Evolutionary conservation across 331 rosid genomes (phyloP), one percentile per base, ranked within the genome.

Genomic region (Rosa hybrid): DNA sequence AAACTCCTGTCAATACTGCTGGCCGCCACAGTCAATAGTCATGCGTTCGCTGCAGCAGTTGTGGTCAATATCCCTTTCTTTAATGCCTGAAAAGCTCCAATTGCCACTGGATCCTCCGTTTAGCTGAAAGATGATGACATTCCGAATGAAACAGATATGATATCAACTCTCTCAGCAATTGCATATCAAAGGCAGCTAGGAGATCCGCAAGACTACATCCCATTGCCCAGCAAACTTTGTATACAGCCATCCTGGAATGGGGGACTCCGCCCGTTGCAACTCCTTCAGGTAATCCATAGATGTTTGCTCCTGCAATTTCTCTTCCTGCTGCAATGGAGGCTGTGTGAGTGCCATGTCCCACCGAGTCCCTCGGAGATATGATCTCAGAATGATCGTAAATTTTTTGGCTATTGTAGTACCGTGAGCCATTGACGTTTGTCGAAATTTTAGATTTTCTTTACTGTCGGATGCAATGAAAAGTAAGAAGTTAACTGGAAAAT

Each of bases 271-370:
- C 82, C 25, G 68, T 76, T 21, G 88, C 88, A 8, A 23, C 9
- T 25, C 82, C 86, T 62, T 62, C 7, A 2, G 79, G 86, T 5
- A 79, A 59, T 54, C 80, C 81, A 41, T 23, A 76, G 67, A 41
- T 53, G 30, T 17, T 82, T 71, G 82, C 80, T 53, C 77, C 80
- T 38, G 10, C 34, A 54, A 76, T 84, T 41, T 54, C 60, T 39
- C 64, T 49, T 27, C 89, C 89, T 0, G 80, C 86, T 46, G 82
- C 83, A 49, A 48, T 78, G 7, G 86, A 79, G 68, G 84, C 78
- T 4, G 76, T 76, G 67, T 78, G 81, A 4, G 79, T 78, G 13
- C 80, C 77, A 41, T 82, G 86, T 34, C 88, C 77, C 44, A 10
- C 4, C 3, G 68, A 50, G 50, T 86, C 88, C 72, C 76, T 71